A percentile compares a stretch with the other conserved stretches of the same genome.
These are phyloP conservation scores for Colletotrichum sp. DNA, from an alignment of 2,329 filamentous ascomycete genomes.

Conservation along the genomic window DNA sequence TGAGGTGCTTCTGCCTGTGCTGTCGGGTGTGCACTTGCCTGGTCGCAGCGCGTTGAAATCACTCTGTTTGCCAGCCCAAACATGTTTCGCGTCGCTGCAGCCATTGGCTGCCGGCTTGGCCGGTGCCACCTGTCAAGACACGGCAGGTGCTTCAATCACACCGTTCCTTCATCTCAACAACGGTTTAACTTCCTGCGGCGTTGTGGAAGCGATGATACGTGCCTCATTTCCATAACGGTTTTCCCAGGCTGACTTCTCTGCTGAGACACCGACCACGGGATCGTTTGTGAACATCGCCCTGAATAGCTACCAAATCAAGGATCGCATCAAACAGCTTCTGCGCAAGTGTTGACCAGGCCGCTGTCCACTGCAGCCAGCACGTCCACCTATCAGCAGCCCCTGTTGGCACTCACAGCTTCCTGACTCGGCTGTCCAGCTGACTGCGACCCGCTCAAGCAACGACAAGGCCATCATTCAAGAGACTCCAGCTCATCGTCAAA, in stretches of 20 bases:
- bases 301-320: not conserved
- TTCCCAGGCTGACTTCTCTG: not conserved
- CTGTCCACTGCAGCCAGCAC: not conserved
- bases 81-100: conserved; percentile 1
- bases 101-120: not conserved
- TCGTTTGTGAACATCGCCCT: not conserved
- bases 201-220: not conserved
- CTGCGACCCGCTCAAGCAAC: not conserved
- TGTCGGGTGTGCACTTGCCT: not conserved
- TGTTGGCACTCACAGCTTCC: conserved; percentile 5
- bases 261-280: conserved; percentile 9
- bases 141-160: not conserved
- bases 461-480: not conserved
- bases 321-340: not conserved
- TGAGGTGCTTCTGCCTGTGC: not conserved
- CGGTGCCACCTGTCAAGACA: not conserved
- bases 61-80: not conserved
- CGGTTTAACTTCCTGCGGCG: not conserved
- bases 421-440: conserved; percentile 18
- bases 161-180: not conserved
- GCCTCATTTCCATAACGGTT: not conserved
- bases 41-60: not conserved
- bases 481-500: conserved; percentile 1
- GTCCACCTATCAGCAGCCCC: conserved; percentile 7
- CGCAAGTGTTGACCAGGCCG: not conserved